Evolutionary conservation across 805 yeast genomes (phyloP).

Genomic region (Hanseniaspora occidentalis): DNA sequence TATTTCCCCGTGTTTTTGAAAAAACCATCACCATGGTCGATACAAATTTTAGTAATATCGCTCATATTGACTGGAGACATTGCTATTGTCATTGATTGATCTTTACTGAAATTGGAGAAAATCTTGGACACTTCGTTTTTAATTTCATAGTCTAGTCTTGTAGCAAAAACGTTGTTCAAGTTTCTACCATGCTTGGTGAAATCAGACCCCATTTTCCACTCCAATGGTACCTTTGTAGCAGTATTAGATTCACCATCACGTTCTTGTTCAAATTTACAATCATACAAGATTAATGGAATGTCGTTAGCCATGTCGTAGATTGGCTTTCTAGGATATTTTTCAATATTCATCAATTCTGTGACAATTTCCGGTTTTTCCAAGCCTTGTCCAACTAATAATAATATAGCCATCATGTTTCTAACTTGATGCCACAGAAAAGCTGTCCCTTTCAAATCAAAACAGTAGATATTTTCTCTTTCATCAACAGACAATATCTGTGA

Average conservation of each 20-base stretch:
- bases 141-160: conserved; percentile 43
- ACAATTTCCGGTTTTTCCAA: conserved; percentile 53
- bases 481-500: conserved; percentile 33
- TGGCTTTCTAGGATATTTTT: conserved; percentile 54
- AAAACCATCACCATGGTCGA: conserved; percentile 68
- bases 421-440: conserved; percentile 99
- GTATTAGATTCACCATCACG: neutral
- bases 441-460: conserved; percentile 69
- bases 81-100: neutral
- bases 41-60: conserved; percentile 16
- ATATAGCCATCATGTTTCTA: conserved; percentile 81
- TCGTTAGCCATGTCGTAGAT: conserved; percentile 83
- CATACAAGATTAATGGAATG: conserved; percentile 73
- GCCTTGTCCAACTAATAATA: conserved; percentile 70
- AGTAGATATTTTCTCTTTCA: conserved; percentile 35
- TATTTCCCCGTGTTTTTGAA: conserved; percentile 51
- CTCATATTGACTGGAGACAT: neutral
- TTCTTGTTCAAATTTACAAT: conserved; percentile 51
- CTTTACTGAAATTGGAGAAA: conserved; percentile 29
- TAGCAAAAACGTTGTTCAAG: conserved; percentile 32
- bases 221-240: neutral
- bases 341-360: conserved; percentile 43
- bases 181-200: conserved; percentile 23
- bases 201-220: neutral
- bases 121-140: conserved; percentile 41